Evolutionary conservation across 768 basidiomycete species (phyloP), one percentile per base, ranked within the genome.

Genomic region (Termitomyces sp.): DNA sequence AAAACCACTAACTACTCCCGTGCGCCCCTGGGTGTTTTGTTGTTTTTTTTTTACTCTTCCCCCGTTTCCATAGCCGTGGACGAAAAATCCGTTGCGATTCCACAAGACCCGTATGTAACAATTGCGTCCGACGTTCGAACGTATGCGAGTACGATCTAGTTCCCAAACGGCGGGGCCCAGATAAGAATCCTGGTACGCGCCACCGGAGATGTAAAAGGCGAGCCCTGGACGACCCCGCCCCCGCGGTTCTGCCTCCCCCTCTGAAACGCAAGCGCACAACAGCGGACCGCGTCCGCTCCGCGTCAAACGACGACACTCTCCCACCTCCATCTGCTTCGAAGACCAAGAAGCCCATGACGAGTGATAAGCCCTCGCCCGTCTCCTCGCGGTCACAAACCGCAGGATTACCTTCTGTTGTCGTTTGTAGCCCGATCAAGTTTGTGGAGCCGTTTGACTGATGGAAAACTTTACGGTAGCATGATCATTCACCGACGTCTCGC

Each of bases 81-180:
- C 82, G 90, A 70, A 92, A 92, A 79, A 91, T 92, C 65, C 84
- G 87, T 59, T 92, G 90, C 76, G 90, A 92, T 71, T 92, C 90
- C 57, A 87, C 84, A 35, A 79, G 90, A 68, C 90, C 90, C 62
- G 77, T 79, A 56, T 92, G 90, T 76, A 82, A 86, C 76, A 92
- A 92, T 73, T 92, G 90, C 71, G 77, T 81, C 72, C 85, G 89
- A 67, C 79, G 90, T 66, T 82, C 82, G 63, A 89, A 90, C 71
- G 78, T 79, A 55, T 92, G 90, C 72, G 79, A 86, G 72, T 92
- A 92, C 72, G 90, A 92, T 68, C 75, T 82, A 30, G 86, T 81
- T 55, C 90, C 90, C 64, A 90, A 88, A 72, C 85, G 91, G 60
- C 81, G 90, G 60, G 91, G 91, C 3, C 90, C 90, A 61, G 90